Conservation (phyloP, 169 alveolate species). For the Plasmodium gonderi region DNA sequence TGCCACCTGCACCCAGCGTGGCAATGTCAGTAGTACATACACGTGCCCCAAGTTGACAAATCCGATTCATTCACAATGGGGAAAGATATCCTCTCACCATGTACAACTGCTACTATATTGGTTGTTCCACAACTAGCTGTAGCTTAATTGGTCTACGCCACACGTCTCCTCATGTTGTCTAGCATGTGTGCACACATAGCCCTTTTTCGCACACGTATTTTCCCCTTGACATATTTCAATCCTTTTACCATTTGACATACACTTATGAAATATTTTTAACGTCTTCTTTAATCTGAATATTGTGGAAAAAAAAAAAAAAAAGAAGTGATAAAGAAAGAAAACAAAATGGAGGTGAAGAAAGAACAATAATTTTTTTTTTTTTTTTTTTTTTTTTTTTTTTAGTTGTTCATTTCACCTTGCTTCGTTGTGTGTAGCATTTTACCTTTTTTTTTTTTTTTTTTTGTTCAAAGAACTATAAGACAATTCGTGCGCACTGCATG, state of each 20-base stretch:
- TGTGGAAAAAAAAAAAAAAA: not conserved
- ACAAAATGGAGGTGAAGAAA: too few relatives aligned
- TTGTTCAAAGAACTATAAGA: not conserved
- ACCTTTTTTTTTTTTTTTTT: not conserved
- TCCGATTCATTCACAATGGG: too few relatives aligned
- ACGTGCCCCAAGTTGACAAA: too few relatives aligned
- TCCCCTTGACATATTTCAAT: not conserved
- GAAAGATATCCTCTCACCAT: too few relatives aligned
- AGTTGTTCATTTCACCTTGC: constrained; percentile 4
- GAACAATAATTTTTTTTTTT: too few relatives aligned
- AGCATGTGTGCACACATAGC: not conserved
- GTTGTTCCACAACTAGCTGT: too few relatives aligned
- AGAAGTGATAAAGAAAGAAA: too few relatives aligned
- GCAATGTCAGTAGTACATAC: too few relatives aligned
- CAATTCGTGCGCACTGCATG: not conserved
- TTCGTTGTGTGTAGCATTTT: not conserved
- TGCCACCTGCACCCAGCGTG: too few relatives aligned
- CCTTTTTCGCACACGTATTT: too few relatives aligned
- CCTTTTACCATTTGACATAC: too few relatives aligned
- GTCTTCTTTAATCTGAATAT: not conserved
- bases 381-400: not conserved
- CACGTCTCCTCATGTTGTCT: not conserved
- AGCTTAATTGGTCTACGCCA: not conserved
- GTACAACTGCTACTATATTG: too few relatives aligned
- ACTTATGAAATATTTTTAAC: not conserved